Evolutionary conservation across 2,329 filamentous ascomycete genomes (phyloP), one percentile per base, ranked within the genome.

Genomic region (Zasmidium citrigriseum): DNA sequence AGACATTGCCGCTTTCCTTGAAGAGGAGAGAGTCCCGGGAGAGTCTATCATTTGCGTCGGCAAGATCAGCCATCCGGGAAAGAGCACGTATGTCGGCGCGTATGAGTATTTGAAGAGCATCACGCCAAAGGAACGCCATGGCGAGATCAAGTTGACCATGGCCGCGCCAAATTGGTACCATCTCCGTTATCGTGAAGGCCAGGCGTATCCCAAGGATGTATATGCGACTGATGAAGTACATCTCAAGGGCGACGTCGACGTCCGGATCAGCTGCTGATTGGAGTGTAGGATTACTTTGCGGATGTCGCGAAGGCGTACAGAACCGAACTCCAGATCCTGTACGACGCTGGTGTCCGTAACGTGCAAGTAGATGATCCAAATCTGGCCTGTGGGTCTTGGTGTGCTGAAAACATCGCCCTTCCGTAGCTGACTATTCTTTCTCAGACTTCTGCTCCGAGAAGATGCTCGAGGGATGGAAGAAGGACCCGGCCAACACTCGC

Each of bases 381-480:
- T 52, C 67, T 80, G n/a, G 77, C 77, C 11, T 70, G 64, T 67
- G 41, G 38, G 64, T 59, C 24, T 14, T n/a, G 18, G 20, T 41
- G 4, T 20, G 20, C 25, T 11, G 12, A 38, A 21, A 18, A 29
- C 16, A 14, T 29, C 34, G 52, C 59, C 60, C 27, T 41, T n/a
- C 16, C n/a, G n/a, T n/a, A n/a, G 34, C 34, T 41, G 34, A 41
- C 34, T 11, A 21, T 24, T n/a, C 16, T 23, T 4, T 27, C 41
- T 25, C 41, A 67, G 64, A 90, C 72, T 91, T 91, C 75, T 91
- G 88, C 76, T 89, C 85, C 20, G 79, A 88, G 55, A 85, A 86
- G 72, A 90, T 90, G 83, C 82, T 89, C 38, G 76, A 83, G 49
- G 88, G 87, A n/a, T 91, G 87, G 84, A 83, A 83, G 54, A 82